Conservation (phyloP, 352 stramenopile genomes). For the Phytophthora idaei region DNA sequence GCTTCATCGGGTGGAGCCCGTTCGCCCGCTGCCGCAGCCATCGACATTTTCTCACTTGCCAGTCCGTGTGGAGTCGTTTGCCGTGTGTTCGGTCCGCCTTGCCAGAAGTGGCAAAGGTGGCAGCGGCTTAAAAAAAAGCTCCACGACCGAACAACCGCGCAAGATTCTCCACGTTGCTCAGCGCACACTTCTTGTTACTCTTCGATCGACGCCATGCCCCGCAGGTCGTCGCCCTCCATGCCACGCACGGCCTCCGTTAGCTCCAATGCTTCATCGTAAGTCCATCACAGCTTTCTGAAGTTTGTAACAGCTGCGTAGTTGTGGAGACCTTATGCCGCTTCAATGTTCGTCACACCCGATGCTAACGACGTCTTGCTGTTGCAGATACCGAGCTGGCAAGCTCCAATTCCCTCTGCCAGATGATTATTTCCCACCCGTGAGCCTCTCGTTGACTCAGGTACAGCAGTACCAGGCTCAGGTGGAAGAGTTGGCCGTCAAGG, state of each 20-base stretch:
- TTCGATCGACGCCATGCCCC: constrained; percentile 35
- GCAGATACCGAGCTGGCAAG: constrained; percentile 31
- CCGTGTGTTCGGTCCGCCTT: constrained; percentile 23
- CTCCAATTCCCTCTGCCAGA: constrained; percentile 51
- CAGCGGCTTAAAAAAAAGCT: neutral
- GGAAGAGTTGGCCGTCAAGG: constrained; percentile 27
- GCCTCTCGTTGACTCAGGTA: constrained; percentile 36
- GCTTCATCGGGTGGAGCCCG: constrained; percentile 19
- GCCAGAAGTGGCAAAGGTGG: constrained; percentile 10
- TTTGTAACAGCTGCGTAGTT: constrained; percentile 27
- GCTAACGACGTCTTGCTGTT: constrained; percentile 15
- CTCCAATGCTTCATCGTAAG: constrained; percentile 35
- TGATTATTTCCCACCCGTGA: constrained; percentile 45
- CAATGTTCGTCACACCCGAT: constrained; percentile 5
- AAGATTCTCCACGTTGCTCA: constrained; percentile 12
- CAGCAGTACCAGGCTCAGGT: constrained; percentile 40
- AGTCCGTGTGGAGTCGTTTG: constrained; percentile 14
- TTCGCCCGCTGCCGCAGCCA: constrained; percentile 4
- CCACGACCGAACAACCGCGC: constrained; percentile 26
- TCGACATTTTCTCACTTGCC: constrained; percentile 24
- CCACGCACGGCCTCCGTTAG: constrained; percentile 26
- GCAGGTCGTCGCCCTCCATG: constrained; percentile 32
- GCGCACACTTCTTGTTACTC: constrained; percentile 21
- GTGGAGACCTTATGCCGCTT: constrained; percentile 12
- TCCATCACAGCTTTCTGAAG: constrained; percentile 27